Conservation (phyloP, 176 grass and related monocot species). For the Metroxylon sagu region DNA sequence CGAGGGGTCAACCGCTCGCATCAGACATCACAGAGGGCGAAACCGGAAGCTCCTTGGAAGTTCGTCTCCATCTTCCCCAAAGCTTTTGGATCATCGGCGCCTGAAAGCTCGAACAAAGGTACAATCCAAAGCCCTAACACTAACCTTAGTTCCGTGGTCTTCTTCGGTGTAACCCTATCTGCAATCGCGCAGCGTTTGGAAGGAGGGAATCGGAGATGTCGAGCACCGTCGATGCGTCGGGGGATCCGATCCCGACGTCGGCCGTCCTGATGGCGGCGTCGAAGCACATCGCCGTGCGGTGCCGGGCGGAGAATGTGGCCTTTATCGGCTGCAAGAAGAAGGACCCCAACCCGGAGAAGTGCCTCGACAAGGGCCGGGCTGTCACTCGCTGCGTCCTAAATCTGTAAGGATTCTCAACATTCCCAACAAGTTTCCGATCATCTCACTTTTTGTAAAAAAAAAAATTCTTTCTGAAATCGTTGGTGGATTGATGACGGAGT, state of each 20-base stretch:
- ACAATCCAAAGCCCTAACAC: too few species aligned
- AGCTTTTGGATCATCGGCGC: too few species aligned
- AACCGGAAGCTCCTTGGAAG: too few species aligned
- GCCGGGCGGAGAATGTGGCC: conserved; percentile 12
- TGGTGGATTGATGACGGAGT: too few species aligned
- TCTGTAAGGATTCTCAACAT: conserved; percentile 1
- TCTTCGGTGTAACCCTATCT: not conserved
- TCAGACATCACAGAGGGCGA: too few species aligned
- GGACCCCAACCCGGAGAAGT: conserved; percentile 79
- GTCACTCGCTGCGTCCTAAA: conserved; percentile 9
- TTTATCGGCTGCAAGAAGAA: conserved; percentile 71
- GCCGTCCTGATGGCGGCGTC: conserved; percentile 11
- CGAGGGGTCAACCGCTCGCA: too few species aligned
- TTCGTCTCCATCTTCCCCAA: too few species aligned
- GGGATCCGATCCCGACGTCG: conserved; percentile 6
- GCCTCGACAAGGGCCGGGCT: conserved; percentile 50
- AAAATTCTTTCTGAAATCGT: too few species aligned
- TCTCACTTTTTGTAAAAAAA: too few species aligned
- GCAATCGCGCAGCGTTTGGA: not conserved
- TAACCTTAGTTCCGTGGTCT: too few species aligned
- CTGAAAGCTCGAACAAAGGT: too few species aligned
- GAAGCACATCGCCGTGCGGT: conserved; percentile 1
- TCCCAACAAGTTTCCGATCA: not conserved
- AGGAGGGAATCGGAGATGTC: conserved; percentile 1
- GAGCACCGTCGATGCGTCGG: not conserved